Evolutionary conservation across 179 eudicot species (phyloP).

Genomic region (Sideroxylon spinosum): DNA sequence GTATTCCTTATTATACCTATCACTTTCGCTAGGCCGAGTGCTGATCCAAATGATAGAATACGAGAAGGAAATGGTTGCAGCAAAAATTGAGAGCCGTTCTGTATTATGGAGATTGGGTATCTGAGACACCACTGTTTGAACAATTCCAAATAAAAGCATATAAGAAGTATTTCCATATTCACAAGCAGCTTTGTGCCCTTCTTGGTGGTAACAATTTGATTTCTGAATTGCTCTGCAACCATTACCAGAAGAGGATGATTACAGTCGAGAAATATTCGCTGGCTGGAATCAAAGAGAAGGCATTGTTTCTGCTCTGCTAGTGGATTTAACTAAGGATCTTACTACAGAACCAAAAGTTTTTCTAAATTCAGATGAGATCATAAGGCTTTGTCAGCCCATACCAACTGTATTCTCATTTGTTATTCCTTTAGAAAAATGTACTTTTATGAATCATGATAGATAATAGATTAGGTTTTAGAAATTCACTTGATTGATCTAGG

Average conservation of each 20-base stretch:
- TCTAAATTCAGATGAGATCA: no score
- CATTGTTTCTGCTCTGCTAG: no score
- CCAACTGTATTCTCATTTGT: no score
- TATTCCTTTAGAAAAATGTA: no score
- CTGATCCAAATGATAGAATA: conserved; percentile 4
- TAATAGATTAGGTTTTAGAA: no score
- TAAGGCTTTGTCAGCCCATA: no score
- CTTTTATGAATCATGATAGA: no score
- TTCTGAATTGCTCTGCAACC: conserved; percentile 21
- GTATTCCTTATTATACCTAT: not conserved
- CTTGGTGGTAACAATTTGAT: conserved; percentile 22
- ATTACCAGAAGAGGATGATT: not conserved
- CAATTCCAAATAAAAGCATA: conserved; percentile 15
- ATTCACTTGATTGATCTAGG: no score
- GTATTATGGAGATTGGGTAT: conserved; percentile 10
- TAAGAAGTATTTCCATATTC: conserved; percentile 11
- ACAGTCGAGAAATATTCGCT: not conserved
- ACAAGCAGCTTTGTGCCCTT: conserved; percentile 18
- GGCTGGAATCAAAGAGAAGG: not conserved
- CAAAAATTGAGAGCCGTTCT: conserved; percentile 14
- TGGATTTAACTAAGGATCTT: no score
- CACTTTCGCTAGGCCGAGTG: conserved; percentile 17
- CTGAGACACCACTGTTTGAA: conserved; percentile 14
- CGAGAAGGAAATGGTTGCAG: conserved; percentile 16
- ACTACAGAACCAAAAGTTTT: no score